These are phyloP conservation scores for Xylaria bambusicola DNA, from an alignment of 495 filamentous ascomycete species.

Conservation along the genomic window DNA sequence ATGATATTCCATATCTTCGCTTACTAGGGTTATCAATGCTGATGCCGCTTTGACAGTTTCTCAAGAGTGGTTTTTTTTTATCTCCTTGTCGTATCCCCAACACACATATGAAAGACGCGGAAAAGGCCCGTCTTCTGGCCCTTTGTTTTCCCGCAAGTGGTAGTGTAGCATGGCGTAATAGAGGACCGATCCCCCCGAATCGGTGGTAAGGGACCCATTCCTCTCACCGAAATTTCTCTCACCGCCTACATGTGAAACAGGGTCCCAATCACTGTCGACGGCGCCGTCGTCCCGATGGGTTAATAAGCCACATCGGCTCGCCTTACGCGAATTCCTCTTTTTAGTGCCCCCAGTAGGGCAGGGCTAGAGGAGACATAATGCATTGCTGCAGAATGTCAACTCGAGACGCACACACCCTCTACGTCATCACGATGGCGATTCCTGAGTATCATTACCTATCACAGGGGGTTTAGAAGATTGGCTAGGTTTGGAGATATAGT, in stretches of 20 bases:
- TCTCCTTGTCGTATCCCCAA: too few relatives aligned
- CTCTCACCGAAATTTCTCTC: conserved; percentile 19
- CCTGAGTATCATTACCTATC: conserved; percentile 17
- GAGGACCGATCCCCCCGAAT: conserved; percentile 10
- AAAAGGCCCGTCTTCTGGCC: background rate
- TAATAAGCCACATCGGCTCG: conserved; percentile 8
- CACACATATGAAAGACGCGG: too few relatives aligned
- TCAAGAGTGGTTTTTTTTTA: too few relatives aligned
- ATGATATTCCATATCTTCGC: background rate
- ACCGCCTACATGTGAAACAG: conserved; percentile 17
- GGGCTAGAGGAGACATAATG: background rate
- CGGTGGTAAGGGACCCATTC: conserved; percentile 13
- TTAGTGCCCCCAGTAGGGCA: background rate
- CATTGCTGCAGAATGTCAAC: conserved; percentile 3
- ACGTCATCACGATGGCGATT: conserved; percentile 15
- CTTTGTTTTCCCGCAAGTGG: too few relatives aligned
- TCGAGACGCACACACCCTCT: background rate
- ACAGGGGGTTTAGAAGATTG: background rate
- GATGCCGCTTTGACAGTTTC: background rate
- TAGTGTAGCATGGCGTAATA: too few relatives aligned
- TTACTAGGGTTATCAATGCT: background rate
- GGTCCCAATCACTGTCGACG: background rate
- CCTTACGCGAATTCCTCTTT: conserved; percentile 12
- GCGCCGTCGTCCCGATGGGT: conserved; percentile 13
- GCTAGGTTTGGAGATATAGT: background rate